Evolutionary conservation across 148 eudicot species (phyloP), one percentile per base, ranked within the genome.

Genomic region (Fallopia convolvulus): DNA sequence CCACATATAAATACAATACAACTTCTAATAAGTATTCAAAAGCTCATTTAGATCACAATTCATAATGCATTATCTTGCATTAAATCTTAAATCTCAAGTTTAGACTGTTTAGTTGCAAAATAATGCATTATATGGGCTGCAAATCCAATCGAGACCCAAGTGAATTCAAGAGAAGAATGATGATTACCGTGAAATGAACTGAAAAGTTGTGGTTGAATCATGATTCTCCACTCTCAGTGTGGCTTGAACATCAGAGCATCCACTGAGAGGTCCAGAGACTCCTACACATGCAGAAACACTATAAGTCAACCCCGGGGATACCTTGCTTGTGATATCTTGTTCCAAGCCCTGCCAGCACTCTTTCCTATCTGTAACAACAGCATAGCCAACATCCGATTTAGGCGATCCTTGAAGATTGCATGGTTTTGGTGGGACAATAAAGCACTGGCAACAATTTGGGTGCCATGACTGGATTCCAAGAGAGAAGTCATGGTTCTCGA

Each of bases 271-370:
- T 70, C 97, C 91, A 0, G 92, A 89, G 39, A 88, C 85, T 74
- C 87, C 85, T 60, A 93, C 94, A 79, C 66, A 75, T 56, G 98
- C 97, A 78, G 84, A 84, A 77, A 95, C 90, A 10, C 73, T 81
- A 66, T 89, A 95, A 6, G 89, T 81, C 11, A 78, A 82, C 76
- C 87, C 91, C 6, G 83, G 79, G n/a, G 80, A 80, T 63, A 93
- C 88, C 78, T 85, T 85, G 77, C 76, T 78, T 3, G 99, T 89
- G 75, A 95, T 90, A 74, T 95, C 98, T 80, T 93, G 97, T 77
- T 95, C 99, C 79, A 95, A 80, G 44, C 99, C 98, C 77, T 95
- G 99, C 99, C 99, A 95, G 63, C 79, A 71, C 81, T 88, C 87
- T 36, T 47, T 91, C 74, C 99, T 92, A 77, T 89, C 84, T 36